Evolutionary conservation across 106 monocot genomes (phyloP), one percentile per base, ranked within the genome.

Genomic region (Hemerocallis citrina): DNA sequence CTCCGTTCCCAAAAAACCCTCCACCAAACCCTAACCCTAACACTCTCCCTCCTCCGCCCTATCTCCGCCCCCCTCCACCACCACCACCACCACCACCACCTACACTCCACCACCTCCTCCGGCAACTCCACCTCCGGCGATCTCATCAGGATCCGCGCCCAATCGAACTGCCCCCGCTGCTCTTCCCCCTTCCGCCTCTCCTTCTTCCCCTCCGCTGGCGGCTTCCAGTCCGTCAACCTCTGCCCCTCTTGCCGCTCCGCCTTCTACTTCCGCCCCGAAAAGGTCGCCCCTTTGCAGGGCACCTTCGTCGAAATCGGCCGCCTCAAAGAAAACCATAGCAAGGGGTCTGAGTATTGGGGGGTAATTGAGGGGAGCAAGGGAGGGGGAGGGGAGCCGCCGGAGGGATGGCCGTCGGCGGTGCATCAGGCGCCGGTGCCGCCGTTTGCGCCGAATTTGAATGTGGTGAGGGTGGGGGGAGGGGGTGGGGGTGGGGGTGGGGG

Each of bases 251-350:
- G 98, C 72, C 72, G 72, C 38, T 82, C 85, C 10, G 98, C 88
- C 13, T 99, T 72, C 63, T 92, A 79, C 80, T 92, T 99, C 57
- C 75, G 85, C 33, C 92, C 98, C 28, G 68, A 82, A 61, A 69
- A 73, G 55, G 54, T 99, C 44, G 88, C 76, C 12, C 98, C 98
- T n/a, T 66, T 99, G 41, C 88, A 92, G 69, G 98, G 92, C 20
- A 92, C 79, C 37, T 99, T 99, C 35, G 77, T 99, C 8, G 98
- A 99, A 88, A 78, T 99, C 64, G 98, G 96, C 45, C 68, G 87
- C 40, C 32, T 91, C n/a, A 81, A 81, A 61, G 69, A n/a, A n/a
- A n/a, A 62, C n/a, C 5, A n/a, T n/a, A 65, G 46, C 46, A 19
- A 1, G 35, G 39, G 66, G 40, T 67, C 49, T 79, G 77, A n/a